phyloP scores from a whole-genome alignment of 129 eudicot species.

The Erigeron canadensis region DNA sequence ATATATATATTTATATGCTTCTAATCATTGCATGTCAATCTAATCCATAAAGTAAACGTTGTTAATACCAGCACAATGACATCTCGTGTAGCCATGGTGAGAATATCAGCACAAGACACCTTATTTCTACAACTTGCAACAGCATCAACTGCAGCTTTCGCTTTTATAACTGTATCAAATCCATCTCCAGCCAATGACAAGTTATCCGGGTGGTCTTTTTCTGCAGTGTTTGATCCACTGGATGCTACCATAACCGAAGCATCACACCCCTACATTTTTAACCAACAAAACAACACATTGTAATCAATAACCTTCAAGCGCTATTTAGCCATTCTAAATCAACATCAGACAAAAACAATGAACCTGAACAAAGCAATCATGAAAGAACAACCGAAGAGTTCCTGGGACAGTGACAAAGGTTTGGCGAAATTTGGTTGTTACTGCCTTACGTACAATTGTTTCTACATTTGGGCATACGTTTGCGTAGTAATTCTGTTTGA shows the following conservation, averaged over 20 bases:
- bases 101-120: slow-evolving; percentile 93
- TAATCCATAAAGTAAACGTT: neutral
- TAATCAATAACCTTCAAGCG: neutral
- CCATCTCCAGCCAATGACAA: slow-evolving; percentile 85
- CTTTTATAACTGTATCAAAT: slow-evolving; percentile 72
- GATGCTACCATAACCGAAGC: slow-evolving; percentile 74
- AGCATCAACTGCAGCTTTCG: slow-evolving; percentile 77
- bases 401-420: slow-evolving; percentile 80
- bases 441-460: slow-evolving; percentile 53
- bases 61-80: slow-evolving; percentile 47
- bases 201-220: slow-evolving; percentile 76
- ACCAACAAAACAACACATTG: neutral
- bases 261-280: slow-evolving; percentile 63
- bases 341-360: neutral
- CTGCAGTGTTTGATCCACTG: slow-evolving; percentile 52
- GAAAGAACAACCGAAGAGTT: slow-evolving; percentile 79
- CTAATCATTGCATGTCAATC: neutral
- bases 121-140: slow-evolving; percentile 56
- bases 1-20: neutral
- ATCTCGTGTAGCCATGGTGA: slow-evolving; percentile 88
- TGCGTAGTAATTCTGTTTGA: slow-evolving; percentile 58
- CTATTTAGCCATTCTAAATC: too few relatives aligned
- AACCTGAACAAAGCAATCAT: slow-evolving; percentile 88
- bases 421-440: slow-evolving; percentile 46
- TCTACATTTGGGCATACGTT: slow-evolving; percentile 78